Base-by-base conservation (phyloP, 2,329 filamentous ascomycete species). In the Lizonia empirigonia region DNA sequence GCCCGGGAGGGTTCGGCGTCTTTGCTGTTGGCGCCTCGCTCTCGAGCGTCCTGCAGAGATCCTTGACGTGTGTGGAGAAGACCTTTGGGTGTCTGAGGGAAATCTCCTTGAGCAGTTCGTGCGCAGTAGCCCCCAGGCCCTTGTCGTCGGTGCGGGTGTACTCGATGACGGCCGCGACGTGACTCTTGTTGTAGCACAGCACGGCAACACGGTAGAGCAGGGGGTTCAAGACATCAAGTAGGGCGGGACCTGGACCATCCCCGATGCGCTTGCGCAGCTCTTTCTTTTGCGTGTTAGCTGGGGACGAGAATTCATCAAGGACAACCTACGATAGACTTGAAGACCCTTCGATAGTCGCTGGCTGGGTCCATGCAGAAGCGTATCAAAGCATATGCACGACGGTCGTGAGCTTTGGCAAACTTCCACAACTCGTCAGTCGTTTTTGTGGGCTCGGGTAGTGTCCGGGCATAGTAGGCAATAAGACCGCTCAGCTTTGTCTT, bases 141-240 rank as follows among this genome's bases (percentile, higher is more conserved):
- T 89, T 85, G 65, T 92, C 88, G 67, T 97, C 88, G 8, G 85
- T 92, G 64, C 91, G 87, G 9, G 92, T 91, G 65, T 88, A 89
- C 50, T 91, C 87, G 78, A 97, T 90, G 56, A 97, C 93, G 0
- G 90, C 86, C 3, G 92, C 86, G 15, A 99, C 86, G 69, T 99
- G 92, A 69, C 93, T 97, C 67, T 90, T 87, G 76, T 97, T 99
- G 77, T 95, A 97, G 59, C 96, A 83, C 57, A 99, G 81, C 50
- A 90, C 86, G 26, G 90, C 88, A 46, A 87, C 87, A 34, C 91
- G 86, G 69, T 96, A 96, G 4, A 97, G 78, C 13, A 99, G 79
- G 5, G 91, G 89, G 5, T 87, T 83, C 20, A 99, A 72, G 0
- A 91, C 95, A 27, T 96, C 90, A 3, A 95, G 76, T 37, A 94